Evolutionary conservation across 2,329 filamentous ascomycete species (phyloP).

Genomic region (Cladophialophora exuberans): DNA sequence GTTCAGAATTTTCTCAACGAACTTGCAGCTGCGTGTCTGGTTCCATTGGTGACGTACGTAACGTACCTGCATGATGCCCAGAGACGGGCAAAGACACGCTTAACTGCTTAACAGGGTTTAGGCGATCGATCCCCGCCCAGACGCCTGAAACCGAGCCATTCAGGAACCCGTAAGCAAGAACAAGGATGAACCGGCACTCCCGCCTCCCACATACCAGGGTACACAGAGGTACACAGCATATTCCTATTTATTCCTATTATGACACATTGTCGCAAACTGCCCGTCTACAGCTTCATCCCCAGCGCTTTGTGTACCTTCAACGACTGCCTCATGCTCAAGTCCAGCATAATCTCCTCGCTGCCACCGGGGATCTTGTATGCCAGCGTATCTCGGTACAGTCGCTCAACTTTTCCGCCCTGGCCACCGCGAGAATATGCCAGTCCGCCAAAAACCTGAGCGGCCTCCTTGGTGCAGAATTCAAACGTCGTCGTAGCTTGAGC

Average conservation of each 20-base stretch:
- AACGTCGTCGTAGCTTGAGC: constrained; percentile 93
- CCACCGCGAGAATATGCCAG: constrained; percentile 90
- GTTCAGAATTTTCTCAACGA: too few relatives aligned
- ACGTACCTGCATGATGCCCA: constrained; percentile 18
- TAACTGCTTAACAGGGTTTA: too few relatives aligned
- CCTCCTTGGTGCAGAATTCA: constrained; percentile 96
- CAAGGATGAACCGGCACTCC: neutral
- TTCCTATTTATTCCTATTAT: too few relatives aligned
- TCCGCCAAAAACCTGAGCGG: constrained; percentile 95
- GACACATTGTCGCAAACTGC: too few relatives aligned
- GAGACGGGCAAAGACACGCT: neutral
- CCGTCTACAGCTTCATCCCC: constrained; percentile 85
- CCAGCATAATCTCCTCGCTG: constrained; percentile 97
- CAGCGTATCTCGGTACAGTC: constrained; percentile 90
- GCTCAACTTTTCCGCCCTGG: constrained; percentile 93
- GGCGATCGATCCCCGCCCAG: neutral
- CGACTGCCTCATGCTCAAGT: constrained; percentile 90
- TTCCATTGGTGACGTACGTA: neutral
- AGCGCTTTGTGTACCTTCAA: constrained; percentile 85
- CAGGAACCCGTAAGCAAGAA: neutral
- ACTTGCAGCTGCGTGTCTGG: too few relatives aligned
- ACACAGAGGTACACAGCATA: too few relatives aligned
- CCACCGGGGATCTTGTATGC: constrained; percentile 97
- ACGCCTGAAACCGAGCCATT: constrained; percentile 11
- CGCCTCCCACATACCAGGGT: neutral